Conservation (phyloP, 2,329 filamentous ascomycete genomes). For the Chaetothyriales sp. region DNA sequence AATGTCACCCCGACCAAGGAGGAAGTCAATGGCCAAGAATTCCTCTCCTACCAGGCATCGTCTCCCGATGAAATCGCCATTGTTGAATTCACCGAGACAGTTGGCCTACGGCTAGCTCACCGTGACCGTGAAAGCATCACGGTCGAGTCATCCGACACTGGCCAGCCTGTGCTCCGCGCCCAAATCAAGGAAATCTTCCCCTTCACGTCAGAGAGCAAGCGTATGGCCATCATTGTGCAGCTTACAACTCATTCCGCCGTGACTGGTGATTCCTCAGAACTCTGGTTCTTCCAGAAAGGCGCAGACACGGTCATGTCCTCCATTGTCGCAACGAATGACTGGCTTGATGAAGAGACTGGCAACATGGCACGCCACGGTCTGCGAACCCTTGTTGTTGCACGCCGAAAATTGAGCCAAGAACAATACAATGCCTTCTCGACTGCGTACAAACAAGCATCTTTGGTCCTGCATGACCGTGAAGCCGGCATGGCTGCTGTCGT, state of each 20-base stretch:
- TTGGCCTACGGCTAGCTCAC: conserved; percentile 69
- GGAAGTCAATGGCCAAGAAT: conserved; percentile 58
- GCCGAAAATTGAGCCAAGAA: conserved; percentile 62
- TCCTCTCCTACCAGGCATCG: conserved; percentile 86
- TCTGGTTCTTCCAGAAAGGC: conserved; percentile 98
- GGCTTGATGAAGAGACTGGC: conserved; percentile 97
- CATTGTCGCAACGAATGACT: conserved; percentile 91
- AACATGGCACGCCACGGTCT: conserved; percentile 98
- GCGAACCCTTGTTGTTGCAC: conserved; percentile 84
- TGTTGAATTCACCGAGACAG: conserved; percentile 83
- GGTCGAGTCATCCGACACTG: conserved; percentile 60
- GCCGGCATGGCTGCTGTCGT: conserved; percentile 66
- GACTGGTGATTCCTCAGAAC: conserved; percentile 42
- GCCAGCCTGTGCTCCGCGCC: conserved; percentile 63
- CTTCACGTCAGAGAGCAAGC: conserved; percentile 93
- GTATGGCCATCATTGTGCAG: conserved; percentile 92
- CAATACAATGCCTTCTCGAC: conserved; percentile 69
- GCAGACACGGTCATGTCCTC: conserved; percentile 96
- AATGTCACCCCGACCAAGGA: conserved; percentile 90
- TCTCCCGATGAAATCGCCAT: conserved; percentile 98
- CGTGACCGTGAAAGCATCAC: conserved; percentile 78
- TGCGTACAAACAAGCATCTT: conserved; percentile 62
- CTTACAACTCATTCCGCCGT: conserved; percentile 49
- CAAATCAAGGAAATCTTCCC: conserved; percentile 89
- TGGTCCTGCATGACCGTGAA: conserved; percentile 68